Base-by-base conservation (phyloP, 495 filamentous ascomycete species). In the Aspergillus conjunctus region DNA sequence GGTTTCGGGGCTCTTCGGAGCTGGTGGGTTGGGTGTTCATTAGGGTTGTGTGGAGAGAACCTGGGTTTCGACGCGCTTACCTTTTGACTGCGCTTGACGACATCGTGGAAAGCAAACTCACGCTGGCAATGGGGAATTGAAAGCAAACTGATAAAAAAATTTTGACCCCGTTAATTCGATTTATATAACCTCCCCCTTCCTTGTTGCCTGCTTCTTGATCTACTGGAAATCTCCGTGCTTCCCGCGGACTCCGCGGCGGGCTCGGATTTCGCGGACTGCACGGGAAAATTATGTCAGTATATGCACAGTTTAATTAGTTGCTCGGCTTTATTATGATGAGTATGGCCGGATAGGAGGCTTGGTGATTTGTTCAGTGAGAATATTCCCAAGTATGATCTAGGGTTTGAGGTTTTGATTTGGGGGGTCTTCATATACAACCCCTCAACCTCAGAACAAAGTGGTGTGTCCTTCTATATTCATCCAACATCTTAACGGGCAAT, bases 191-290 rank as follows among this genome's bases (percentile, higher is more conserved):
- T 7, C 15, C 34, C 37, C 15, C 15, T 11, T 41, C 12, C 11
- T n/a, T 8, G n/a, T n/a, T 41, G 26, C 2, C 26, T 26, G 26
- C 5, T 26, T 26, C 26, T 41, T 41, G 4, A 11, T 41, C 5
- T 41, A 41, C 37, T 5, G 11, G 9, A 4, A 41, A n/a, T 44
- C 4, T 26, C 63, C 52, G 63, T 48, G 63, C 22, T 49, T 45
- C 0, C 63, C 63, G 56, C 63, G 63, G 63, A 65, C 37, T 58
- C 63, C 63, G 63, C 59, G 63, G 63, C 31, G 33, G 48, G 14
- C 62, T 41, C 62, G 62, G 56, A 48, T 26, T 26, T 26, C 26
- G 26, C 26, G 26, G 26, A 26, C 2, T 2, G 26, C 26, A 2
- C 26, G 26, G 26, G 26, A 5, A 26, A 26, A 26, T 26, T 26